Evolutionary conservation across 805 yeast species (phyloP), one percentile per base, ranked within the genome.

Genomic region (Yamadazyma nakazawae): DNA sequence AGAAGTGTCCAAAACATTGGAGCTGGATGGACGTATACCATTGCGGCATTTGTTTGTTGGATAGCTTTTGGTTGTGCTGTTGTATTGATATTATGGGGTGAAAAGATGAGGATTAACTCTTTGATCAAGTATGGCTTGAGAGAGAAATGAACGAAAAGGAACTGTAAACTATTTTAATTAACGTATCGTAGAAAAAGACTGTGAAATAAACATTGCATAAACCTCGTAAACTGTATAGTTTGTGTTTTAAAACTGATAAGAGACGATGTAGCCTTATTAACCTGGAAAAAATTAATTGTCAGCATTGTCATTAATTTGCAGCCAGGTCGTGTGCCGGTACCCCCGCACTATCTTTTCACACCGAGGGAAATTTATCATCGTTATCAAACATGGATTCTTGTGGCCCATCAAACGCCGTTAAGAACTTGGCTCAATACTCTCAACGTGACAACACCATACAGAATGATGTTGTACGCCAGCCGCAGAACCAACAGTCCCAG

Each of bases 21-120:
- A 0, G 67, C 79, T 37, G 85, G 84, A 5, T 78, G 82, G 82
- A 64, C 79, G 2, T 68, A 74, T 49, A 78, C 83, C 0, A 70
- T 79, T 14, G 67, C 76, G 21, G 81, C 79, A 0, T 52, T 66
- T 30, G 64, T 73, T 7, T 52, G 77, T 21, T 62, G 71, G 67
- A 5, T 60, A 10, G 81, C 78, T 1, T 62, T 62, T 34, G 54
- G 52, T 0, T 59, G 67, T 39, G 61, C 64, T 2, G n/a, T 66
- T 4, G 45, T 63, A 1, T 54, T 76, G 38, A 63, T 76, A 21
- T 49, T 50, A 8, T 69, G 56, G 54, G 82, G 82, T 2, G 74
- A 70, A 39, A 50, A 52, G 24, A 40, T 74, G 54, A 61, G 80
- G 48, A 40, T 53, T 6, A 43, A 44, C 11, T 52, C 55, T 7